Conservation (phyloP, 495 filamentous ascomycete species). For the Penicillium angulare region DNA sequence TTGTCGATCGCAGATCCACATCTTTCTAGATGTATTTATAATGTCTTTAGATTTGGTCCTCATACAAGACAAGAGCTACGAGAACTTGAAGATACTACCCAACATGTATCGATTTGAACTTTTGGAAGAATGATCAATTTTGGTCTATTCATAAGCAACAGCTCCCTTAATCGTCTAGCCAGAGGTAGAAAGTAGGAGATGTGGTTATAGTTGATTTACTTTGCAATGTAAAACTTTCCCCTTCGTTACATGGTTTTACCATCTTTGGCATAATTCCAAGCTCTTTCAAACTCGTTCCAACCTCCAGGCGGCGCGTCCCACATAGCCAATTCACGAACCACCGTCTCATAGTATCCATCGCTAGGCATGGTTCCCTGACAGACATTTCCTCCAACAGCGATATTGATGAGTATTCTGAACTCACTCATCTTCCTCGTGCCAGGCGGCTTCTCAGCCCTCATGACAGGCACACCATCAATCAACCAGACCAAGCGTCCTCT, state of each 20-base stretch:
- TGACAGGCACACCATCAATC: conserved; percentile 26
- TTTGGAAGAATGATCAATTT: too few species aligned
- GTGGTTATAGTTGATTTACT: conserved; percentile 8
- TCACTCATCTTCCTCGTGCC: conserved; percentile 31
- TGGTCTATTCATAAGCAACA: too few species aligned
- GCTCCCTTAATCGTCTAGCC: too few species aligned
- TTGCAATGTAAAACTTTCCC: conserved; percentile 7
- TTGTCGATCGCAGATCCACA: too few species aligned
- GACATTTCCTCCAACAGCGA: conserved; percentile 31
- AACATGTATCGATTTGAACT: too few species aligned
- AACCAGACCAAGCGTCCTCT: conserved; percentile 25
- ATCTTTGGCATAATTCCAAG: conserved; percentile 23
- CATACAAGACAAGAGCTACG: too few species aligned
- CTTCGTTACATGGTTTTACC: conserved; percentile 28
- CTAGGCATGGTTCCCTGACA: conserved; percentile 28
- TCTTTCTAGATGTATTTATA: too few species aligned
- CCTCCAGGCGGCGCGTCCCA: conserved; percentile 29
- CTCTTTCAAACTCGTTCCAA: conserved; percentile 25
- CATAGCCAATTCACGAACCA: conserved; percentile 29
- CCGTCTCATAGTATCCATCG: conserved; percentile 27
- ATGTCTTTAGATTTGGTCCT: too few species aligned
- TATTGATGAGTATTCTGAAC: conserved; percentile 30
- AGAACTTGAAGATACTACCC: too few species aligned
- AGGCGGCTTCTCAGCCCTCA: conserved; percentile 28
- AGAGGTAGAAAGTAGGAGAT: too few species aligned